Evolutionary conservation across 306 rosid species (phyloP), one percentile per base, ranked within the genome.

Genomic region (Corylus avellana): DNA sequence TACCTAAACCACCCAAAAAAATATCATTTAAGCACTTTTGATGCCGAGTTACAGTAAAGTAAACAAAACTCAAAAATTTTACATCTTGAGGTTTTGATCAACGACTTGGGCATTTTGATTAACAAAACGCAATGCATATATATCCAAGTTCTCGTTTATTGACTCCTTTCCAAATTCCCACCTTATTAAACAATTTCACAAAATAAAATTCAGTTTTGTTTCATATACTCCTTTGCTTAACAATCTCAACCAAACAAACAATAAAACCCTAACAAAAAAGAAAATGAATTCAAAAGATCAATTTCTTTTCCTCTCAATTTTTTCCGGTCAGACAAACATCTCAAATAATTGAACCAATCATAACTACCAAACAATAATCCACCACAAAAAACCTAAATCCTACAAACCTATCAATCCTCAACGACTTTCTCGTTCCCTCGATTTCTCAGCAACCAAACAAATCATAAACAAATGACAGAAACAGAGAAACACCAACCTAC

Each of bases 401-500:
- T 42, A 42, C 2, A 20, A 20, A 56, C 13, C 4, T 20, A 66
- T 9, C 68, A 61, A 16, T 5, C 7, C n/a, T 16, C n/a, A 54
- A 8, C 8, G 1, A 16, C 59, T 49, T 22, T 27, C 35, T 59
- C 25, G 11, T 63, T 61, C 11, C 22, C 27, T 13, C 27, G n/a
- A 49, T 12, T 29, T 44, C 16, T 49, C 72, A 68, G 35, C 11
- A 27, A 32, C 76, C 22, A 58, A 39, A 16, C 8, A 72, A 37
- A 62, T 29, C 10, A 47, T 18, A 27, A 2, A 1, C 6, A 47
- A 49, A 29, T 25, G 44, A 22, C 0, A 9, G 55, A 11, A 22
- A 44, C 62, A 39, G n/a, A 72, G 35, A 12, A 78, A 10, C 66
- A 64, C 87, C 12, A 72, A 94, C 98, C 98, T 54, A 93, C 91